phyloP scores from a whole-genome alignment of 2,329 filamentous ascomycete species.

The Calonectria naviculata region DNA sequence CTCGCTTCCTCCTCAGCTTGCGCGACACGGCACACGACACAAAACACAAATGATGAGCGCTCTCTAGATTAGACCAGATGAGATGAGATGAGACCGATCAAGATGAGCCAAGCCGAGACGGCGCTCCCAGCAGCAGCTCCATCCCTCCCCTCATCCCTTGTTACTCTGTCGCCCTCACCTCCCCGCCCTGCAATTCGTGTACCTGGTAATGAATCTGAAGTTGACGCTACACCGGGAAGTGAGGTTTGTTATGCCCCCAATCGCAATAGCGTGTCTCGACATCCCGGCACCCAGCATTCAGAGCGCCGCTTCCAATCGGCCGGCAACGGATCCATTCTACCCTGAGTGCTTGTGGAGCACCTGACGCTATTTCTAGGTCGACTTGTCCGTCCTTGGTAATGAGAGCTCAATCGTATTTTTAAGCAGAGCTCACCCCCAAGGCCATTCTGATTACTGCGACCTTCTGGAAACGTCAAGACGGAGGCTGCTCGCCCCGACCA shows the following conservation, averaged over 20 bases:
- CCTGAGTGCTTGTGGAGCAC: slow-evolving; percentile 33
- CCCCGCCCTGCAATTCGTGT: slow-evolving; percentile 24
- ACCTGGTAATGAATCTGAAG: slow-evolving; percentile 32
- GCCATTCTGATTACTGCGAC: slow-evolving; percentile 12
- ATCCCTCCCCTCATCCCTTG: slow-evolving; percentile 11
- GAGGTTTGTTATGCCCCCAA: slow-evolving; percentile 39
- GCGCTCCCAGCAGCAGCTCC: neutral
- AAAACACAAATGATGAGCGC: neutral
- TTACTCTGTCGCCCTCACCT: slow-evolving; percentile 1
- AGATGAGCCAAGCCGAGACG: slow-evolving; percentile 8
- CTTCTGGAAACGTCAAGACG: slow-evolving; percentile 15
- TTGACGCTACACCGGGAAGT: slow-evolving; percentile 36
- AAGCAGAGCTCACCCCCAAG: slow-evolving; percentile 30
- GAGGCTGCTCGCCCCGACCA: neutral
- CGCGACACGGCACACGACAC: slow-evolving; percentile 6
- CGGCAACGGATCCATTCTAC: slow-evolving; percentile 39
- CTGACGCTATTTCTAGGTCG: slow-evolving; percentile 36
- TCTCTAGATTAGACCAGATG: neutral
- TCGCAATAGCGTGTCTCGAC: slow-evolving; percentile 37
- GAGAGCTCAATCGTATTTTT: slow-evolving; percentile 36
- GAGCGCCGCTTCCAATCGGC: slow-evolving; percentile 30
- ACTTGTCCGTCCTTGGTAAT: slow-evolving; percentile 18
- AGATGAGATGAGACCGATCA: slow-evolving; percentile 16
- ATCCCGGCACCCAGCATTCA: slow-evolving; percentile 28
- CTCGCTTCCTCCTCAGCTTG: slow-evolving; percentile 2